Base-by-base conservation (phyloP, 1,284 basidiomycete genomes). In the Pyrrhoderma lamaoense region DNA sequence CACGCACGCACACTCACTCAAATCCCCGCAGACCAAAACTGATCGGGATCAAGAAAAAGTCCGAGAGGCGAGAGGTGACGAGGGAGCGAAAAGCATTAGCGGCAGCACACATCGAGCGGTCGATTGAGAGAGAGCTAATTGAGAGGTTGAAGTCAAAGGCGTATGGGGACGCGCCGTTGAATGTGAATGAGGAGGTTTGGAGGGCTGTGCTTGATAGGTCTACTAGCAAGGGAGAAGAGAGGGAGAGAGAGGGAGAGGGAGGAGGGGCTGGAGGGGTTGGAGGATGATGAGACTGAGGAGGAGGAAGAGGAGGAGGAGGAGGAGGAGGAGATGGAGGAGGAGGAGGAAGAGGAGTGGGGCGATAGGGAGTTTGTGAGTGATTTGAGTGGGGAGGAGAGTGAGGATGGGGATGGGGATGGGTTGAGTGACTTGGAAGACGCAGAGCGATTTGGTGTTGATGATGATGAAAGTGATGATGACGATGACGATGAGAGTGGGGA, bases 151-250 rank as follows among this genome's bases (percentile, higher is more conserved):
- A 96, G 70, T 87, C 85, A 46, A 97, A 97, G 66, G 93, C 94
- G 8, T 99, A 99, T 64, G 95, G 96, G 45, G 96, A 99, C 63
- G 89, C 91, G 25, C 96, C 95, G 18, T 76, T 99, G 37, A 99
- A 99, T 67, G 94, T 99, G 57, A 99, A 99, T 68, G 96, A 99
- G 70, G 85, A 80, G 40, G 93, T 99, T 3, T 99, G 96, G 96
- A 81, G 85, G 59, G 82, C 87, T 4, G 85, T 97, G 39, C 70
- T 97, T 45, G 90, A 95, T 62, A 44, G 52, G 45, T 51, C 53
- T 19, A 75, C 82, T 53, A 89, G 93, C 62, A 77, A 76, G 59
- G 67, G 69, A n/a, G 72, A 64, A 40, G 38, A 14, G 38, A 5
- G 27, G 11, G 27, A 11, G 27, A 11, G 74, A 76, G 59, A 74